phyloP scores from a whole-genome alignment of 2,329 filamentous ascomycete genomes.

The Sodiomyces alkalinus region DNA sequence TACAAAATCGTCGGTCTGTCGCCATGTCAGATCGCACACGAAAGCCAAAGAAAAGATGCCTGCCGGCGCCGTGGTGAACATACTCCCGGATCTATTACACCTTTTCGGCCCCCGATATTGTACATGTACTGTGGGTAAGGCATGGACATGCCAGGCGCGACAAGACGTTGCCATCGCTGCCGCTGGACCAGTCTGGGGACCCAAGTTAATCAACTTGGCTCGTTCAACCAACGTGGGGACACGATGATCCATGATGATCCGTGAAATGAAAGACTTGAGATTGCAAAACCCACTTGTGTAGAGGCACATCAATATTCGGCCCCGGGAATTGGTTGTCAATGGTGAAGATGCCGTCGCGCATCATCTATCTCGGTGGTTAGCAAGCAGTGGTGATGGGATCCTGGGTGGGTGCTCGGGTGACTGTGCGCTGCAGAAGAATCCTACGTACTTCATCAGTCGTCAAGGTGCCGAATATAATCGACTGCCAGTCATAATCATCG shows the following conservation, averaged over 20 bases:
- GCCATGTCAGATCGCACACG: not conserved
- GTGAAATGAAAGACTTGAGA: not conserved
- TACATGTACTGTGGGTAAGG: conserved; percentile 9
- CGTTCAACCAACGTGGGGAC: too few species aligned
- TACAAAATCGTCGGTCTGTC: conserved; percentile 11
- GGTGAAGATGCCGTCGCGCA: conserved; percentile 10
- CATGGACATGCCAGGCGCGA: too few species aligned
- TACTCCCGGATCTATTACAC: conserved; percentile 12
- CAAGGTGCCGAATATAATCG: conserved; percentile 12
- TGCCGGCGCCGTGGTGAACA: conserved; percentile 3
- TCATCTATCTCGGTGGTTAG: conserved; percentile 8
- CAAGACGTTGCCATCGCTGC: too few species aligned
- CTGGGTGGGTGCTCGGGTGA: too few species aligned
- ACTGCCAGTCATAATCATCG: conserved; percentile 17
- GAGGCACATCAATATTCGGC: conserved; percentile 6
- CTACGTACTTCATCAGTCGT: conserved; percentile 15
- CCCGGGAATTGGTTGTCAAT: conserved; percentile 4
- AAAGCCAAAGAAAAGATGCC: not conserved
- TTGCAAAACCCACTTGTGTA: conserved; percentile 10
- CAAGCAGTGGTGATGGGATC: not conserved
- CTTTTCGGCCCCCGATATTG: conserved; percentile 8
- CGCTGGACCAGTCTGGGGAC: too few species aligned
- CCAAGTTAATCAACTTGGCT: too few species aligned
- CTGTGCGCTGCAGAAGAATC: not conserved
- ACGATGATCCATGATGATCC: too few species aligned